Base-by-base conservation (phyloP, 495 filamentous ascomycete species). In the Rostrohypoxylon terebratum region DNA sequence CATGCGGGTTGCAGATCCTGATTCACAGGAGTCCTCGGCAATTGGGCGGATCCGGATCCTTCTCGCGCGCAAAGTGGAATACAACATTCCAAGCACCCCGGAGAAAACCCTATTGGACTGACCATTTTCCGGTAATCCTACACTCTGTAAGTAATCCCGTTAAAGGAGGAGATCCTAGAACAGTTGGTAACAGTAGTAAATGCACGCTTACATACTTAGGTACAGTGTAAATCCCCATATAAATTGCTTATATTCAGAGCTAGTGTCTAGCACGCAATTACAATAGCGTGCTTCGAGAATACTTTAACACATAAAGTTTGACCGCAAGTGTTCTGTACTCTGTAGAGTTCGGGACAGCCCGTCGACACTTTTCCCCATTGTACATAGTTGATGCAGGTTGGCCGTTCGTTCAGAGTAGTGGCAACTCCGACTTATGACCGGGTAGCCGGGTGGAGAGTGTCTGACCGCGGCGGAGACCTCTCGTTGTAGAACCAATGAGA, bases 1-100 rank as follows among this genome's bases (percentile, higher is more conserved):
- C 42, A 45, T 45, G 42, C 42, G n/a, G 42, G 42, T 45, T 45
- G 42, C 42, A 45, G 42, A 45, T 45, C 42, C 42, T 45, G 42
- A 45, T 45, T 45, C 42, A 18, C 42, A 20, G 20, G n/a, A 45
- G 42, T 20, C 20, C 42, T 45, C 42, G 42, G 42, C 42, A 16
- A n/a, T n/a, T 45, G 42, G 42, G 42, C 42, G 42, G 42, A 16
- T 18, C 42, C 42, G 42, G 42, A 16, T 18, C 42, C 42, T 45
- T 16, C 40, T 10, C 14, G 16, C 6, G 4, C 42, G 42, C 4
- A 45, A 45, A 20, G 42, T n/a, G 40, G 40, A 44, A 44, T 44
- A 44, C 13, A 44, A 6, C 16, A 0, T 45, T 20, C 42, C 42
- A 20, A 45, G 42, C 16, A 20, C n/a, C n/a, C 20, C 42, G 42